A percentile compares a stretch with the other conserved stretches of the same genome.
These are phyloP conservation scores for Pilaira anomala DNA, from an alignment of 192 early-diverging fungal species.

Conservation along the genomic window DNA sequence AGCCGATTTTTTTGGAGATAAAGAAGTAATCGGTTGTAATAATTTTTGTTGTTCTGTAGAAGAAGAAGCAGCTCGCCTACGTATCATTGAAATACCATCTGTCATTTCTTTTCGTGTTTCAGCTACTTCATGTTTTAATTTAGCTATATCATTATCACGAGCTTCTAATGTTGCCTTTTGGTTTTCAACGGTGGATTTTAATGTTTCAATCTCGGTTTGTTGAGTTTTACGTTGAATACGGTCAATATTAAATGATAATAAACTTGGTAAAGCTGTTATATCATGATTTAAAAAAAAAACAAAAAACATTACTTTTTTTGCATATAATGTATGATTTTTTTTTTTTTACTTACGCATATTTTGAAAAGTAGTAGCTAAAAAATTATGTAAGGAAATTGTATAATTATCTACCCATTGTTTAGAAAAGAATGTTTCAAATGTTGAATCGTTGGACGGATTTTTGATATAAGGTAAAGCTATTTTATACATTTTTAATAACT, in stretches of 20 bases:
- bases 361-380: conserved; percentile 58
- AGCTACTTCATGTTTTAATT: conserved; percentile 31
- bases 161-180: conserved; percentile 26
- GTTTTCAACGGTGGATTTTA: conserved; percentile 26
- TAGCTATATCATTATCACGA: conserved; percentile 34
- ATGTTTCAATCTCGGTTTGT: conserved; percentile 30
- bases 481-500: neutral
- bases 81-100: conserved; percentile 33
- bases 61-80: conserved; percentile 27
- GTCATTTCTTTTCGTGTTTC: conserved; percentile 38
- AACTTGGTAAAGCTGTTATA: conserved; percentile 48
- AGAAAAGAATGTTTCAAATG: conserved; percentile 59
- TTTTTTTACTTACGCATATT: conserved; percentile 54
- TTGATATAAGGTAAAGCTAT: conserved; percentile 58
- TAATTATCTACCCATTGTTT: conserved; percentile 63
- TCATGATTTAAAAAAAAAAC: neutral
- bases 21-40: neutral
- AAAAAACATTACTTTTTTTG: neutral
- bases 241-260: conserved; percentile 55
- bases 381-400: conserved; percentile 58
- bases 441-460: conserved; percentile 52
- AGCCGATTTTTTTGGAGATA: neutral
- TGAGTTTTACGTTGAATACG: conserved; percentile 40
- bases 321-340: too few species aligned
- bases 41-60: neutral